phyloP scores from a whole-genome alignment of 2,329 filamentous ascomycete species.

The Zalaria sp. region DNA sequence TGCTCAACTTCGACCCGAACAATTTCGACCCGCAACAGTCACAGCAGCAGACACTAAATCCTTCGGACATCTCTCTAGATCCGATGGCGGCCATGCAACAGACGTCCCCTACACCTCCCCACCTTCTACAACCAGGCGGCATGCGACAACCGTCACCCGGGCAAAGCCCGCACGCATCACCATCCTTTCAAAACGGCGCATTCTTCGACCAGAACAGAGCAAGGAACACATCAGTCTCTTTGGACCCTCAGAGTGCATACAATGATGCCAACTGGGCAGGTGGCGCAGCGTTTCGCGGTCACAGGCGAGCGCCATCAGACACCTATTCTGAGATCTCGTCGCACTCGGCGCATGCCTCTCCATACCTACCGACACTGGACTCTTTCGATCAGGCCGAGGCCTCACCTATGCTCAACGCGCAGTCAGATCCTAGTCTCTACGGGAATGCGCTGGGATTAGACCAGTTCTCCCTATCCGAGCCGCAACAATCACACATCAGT shows the following conservation, averaged over 20 bases:
- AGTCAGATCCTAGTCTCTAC: conserved; percentile 57
- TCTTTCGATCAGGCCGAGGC: conserved; percentile 62
- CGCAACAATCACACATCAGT: conserved; percentile 39
- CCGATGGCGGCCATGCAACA: conserved; percentile 36
- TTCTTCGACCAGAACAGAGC: conserved; percentile 43
- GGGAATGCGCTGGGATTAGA: conserved; percentile 66
- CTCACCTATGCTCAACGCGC: conserved; percentile 65
- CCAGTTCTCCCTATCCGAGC: conserved; percentile 66
- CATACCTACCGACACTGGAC: conserved; percentile 65
- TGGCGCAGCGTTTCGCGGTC: conserved; percentile 56
- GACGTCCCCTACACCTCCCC: conserved; percentile 40
- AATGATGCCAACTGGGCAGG: conserved; percentile 43
- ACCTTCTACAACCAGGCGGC: conserved; percentile 37
- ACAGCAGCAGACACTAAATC: conserved; percentile 30
- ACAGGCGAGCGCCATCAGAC: conserved; percentile 77
- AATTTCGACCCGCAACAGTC: conserved; percentile 25
- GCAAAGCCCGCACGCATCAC: conserved; percentile 39
- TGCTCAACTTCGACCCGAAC: conserved; percentile 35
- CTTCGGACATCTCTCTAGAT: conserved; percentile 28
- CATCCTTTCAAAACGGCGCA: conserved; percentile 35
- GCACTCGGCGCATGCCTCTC: conserved; percentile 63
- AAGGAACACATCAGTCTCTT: conserved; percentile 38
- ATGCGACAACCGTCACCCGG: conserved; percentile 37
- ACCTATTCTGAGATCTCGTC: conserved; percentile 70
- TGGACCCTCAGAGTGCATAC: conserved; percentile 43